These are phyloP conservation scores for Populus ilicifolia DNA, from an alignment of 345 rosid species.

Conservation along the genomic window DNA sequence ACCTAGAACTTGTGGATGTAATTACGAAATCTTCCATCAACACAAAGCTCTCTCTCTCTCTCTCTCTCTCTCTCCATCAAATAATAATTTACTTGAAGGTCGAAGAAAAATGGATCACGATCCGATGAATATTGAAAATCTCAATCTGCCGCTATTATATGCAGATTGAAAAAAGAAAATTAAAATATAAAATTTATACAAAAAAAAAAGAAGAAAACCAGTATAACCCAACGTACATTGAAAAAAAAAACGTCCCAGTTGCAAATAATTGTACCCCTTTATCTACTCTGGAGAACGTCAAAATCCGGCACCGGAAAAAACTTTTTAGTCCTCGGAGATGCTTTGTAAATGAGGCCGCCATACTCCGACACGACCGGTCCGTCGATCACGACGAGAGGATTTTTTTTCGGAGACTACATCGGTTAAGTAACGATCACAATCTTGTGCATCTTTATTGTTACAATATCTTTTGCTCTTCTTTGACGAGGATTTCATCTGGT, in stretches of 20 bases:
- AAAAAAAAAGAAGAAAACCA: background rate
- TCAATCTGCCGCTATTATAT: slow-evolving; percentile 38
- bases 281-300: background rate
- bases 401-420: slow-evolving; percentile 32
- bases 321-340: slow-evolving; percentile 64
- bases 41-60: background rate
- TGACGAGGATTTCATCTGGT: slow-evolving; percentile 10
- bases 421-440: slow-evolving; percentile 35
- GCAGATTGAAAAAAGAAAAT: slow-evolving; percentile 30
- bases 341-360: slow-evolving; percentile 79
- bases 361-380: slow-evolving; percentile 39
- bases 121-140: slow-evolving; percentile 5
- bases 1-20: background rate
- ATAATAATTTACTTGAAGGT: background rate
- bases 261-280: background rate
- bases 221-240: slow-evolving; percentile 2
- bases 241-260: slow-evolving; percentile 13
- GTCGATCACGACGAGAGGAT: slow-evolving; percentile 49
- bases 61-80: background rate
- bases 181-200: background rate
- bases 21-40: background rate
- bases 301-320: slow-evolving; percentile 7
- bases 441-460: background rate
- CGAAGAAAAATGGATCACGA: background rate
- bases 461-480: slow-evolving; percentile 17